Percentiles rank a stretch among this genome's conserved stretches.
Conservation (phyloP, 1,139 yeast species). For the Arxiozyma bovina region DNA sequence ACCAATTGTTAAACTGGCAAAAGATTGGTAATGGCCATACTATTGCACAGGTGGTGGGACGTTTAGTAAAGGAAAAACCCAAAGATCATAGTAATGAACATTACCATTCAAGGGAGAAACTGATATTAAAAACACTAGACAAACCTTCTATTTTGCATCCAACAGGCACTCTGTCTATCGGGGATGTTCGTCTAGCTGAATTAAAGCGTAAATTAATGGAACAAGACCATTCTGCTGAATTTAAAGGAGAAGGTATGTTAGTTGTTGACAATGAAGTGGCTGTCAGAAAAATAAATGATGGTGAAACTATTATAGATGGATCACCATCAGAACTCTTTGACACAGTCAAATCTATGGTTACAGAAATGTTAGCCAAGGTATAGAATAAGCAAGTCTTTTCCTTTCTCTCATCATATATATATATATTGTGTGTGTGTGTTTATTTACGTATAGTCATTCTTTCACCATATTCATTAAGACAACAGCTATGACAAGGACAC, state of each 20-base stretch:
- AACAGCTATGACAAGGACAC: neutral
- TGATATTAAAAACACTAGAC: constrained; percentile 24
- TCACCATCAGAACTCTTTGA: constrained; percentile 68
- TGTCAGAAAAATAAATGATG: constrained; percentile 69
- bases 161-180: constrained; percentile 53
- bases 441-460: no score
- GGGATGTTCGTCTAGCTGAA: constrained; percentile 80
- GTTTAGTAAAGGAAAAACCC: constrained; percentile 40
- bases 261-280: constrained; percentile 76
- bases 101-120: constrained; percentile 14
- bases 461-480: neutral
- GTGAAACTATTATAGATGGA: constrained; percentile 81
- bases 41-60: constrained; percentile 77
- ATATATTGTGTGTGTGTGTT: no score
- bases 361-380: constrained; percentile 66
- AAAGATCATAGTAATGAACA: constrained; percentile 10
- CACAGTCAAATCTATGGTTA: constrained; percentile 64
- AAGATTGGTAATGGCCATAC: constrained; percentile 69
- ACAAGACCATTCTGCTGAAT: constrained; percentile 67
- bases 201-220: constrained; percentile 54
- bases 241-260: constrained; percentile 85
- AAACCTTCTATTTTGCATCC: constrained; percentile 19
- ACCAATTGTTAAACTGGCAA: constrained; percentile 72
- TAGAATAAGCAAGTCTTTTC: constrained; percentile 2
- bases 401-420: neutral